phyloP scores from a whole-genome alignment of 1,284 basidiomycete species.

The Porodaedalea pini region DNA sequence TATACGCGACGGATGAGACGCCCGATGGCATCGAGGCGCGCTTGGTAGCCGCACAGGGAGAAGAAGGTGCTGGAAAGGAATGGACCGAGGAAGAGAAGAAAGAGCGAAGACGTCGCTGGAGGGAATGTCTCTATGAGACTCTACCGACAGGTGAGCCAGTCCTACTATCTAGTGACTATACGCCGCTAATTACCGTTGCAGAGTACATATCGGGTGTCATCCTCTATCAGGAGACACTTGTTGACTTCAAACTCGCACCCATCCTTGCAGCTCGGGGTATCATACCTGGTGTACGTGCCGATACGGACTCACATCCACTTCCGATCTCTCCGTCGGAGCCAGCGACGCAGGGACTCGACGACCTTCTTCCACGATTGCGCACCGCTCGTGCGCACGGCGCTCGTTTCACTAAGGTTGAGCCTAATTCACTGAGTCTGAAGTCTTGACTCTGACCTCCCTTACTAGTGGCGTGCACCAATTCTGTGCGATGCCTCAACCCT shows the following conservation, averaged over 20 bases:
- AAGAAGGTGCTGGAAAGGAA: conserved; percentile 26
- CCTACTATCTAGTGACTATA: not conserved
- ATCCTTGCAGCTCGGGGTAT: conserved; percentile 43
- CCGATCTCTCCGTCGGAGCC: conserved; percentile 44
- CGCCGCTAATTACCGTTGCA: conserved; percentile 21
- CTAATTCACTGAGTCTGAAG: not conserved
- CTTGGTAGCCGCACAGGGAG: conserved; percentile 36
- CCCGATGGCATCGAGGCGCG: conserved; percentile 42
- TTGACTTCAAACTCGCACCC: conserved; percentile 44
- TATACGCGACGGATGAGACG: conserved; percentile 53
- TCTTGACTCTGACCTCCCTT: not conserved
- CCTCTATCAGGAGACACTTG: conserved; percentile 44
- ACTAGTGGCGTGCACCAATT: conserved; percentile 46
- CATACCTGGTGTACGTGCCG: conserved; percentile 48
- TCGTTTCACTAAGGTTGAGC: conserved; percentile 43
- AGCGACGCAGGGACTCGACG: conserved; percentile 48
- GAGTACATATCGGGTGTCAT: conserved; percentile 52
- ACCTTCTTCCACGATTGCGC: conserved; percentile 41
- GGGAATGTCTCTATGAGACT: conserved; percentile 42
- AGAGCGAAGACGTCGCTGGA: conserved; percentile 42
- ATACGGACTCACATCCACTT: conserved; percentile 46
- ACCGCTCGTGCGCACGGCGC: conserved; percentile 42
- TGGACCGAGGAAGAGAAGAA: conserved; percentile 36
- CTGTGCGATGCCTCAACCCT: conserved; percentile 39
- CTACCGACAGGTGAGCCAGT: conserved; percentile 36